Conservation (phyloP, 768 basidiomycete species). For the Suillus subluteus region DNA sequence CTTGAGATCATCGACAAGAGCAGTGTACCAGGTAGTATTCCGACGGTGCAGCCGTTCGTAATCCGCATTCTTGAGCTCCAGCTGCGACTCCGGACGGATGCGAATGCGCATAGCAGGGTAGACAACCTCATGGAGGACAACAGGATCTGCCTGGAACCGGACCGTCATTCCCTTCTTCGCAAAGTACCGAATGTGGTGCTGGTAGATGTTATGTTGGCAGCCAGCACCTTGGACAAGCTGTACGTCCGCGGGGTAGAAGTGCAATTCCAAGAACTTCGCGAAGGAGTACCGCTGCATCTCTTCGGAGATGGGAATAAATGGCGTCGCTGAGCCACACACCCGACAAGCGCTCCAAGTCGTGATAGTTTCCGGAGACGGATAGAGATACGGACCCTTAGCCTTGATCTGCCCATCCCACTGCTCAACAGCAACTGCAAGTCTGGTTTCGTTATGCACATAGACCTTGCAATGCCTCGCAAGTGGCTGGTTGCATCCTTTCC, state of each 20-base stretch:
- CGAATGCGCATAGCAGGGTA: slow-evolving; percentile 89
- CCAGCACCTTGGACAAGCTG: slow-evolving; percentile 84
- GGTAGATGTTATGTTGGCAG: slow-evolving; percentile 93
- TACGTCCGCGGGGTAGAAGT: slow-evolving; percentile 92
- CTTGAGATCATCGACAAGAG: slow-evolving; percentile 74
- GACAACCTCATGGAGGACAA: slow-evolving; percentile 83
- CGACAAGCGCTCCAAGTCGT: slow-evolving; percentile 93
- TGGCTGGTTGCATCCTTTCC: slow-evolving; percentile 84
- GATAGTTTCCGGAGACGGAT: slow-evolving; percentile 72
- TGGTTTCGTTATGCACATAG: slow-evolving; percentile 88
- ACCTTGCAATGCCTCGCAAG: slow-evolving; percentile 84
- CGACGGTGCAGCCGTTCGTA: slow-evolving; percentile 76
- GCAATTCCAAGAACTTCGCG: slow-evolving; percentile 93
- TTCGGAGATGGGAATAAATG: slow-evolving; percentile 86
- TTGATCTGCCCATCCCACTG: slow-evolving; percentile 80
- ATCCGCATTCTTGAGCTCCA: slow-evolving; percentile 91
- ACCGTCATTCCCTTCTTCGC: slow-evolving; percentile 82
- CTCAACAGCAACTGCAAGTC: slow-evolving; percentile 84
- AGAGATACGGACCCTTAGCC: slow-evolving; percentile 50
- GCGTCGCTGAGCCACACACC: slow-evolving; percentile 75
- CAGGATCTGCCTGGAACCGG: slow-evolving; percentile 84
- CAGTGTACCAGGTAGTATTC: slow-evolving; percentile 76
- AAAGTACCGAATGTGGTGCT: slow-evolving; percentile 92
- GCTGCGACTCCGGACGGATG: slow-evolving; percentile 83
- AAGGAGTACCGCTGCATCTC: slow-evolving; percentile 95